A percentile compares a stretch with the other conserved stretches of the same genome.
Evolutionary conservation across 2,329 filamentous ascomycete species (phyloP).

Genomic region (Chrysoporthe deuterocubensis): DNA sequence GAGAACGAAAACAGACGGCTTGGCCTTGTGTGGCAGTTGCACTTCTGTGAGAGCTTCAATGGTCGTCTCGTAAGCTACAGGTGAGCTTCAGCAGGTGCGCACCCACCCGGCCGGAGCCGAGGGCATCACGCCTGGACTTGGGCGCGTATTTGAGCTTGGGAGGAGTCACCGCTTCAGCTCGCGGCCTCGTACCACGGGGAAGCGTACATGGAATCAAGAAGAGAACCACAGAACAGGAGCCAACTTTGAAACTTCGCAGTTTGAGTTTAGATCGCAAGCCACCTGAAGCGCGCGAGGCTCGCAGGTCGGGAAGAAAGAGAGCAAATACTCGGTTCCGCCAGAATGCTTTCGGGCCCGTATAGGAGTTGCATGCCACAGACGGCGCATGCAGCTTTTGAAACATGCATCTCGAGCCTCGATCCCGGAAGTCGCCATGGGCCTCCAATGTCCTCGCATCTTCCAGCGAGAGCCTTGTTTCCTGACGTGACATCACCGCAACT

Average conservation of each 20-base stretch:
- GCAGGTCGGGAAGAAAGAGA: background rate
- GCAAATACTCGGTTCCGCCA: background rate
- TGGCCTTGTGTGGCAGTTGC: background rate
- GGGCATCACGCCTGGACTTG: background rate
- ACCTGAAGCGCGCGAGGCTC: background rate
- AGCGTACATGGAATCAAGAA: too few relatives aligned
- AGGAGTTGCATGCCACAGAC: background rate
- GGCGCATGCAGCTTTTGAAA: constrained; percentile 1
- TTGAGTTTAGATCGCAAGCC: background rate
- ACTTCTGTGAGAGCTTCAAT: background rate
- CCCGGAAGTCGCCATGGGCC: background rate
- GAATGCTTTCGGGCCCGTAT: background rate
- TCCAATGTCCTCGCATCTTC: background rate
- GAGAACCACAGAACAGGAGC: background rate
- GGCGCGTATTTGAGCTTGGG: background rate
- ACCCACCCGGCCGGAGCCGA: background rate
- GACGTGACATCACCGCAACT: background rate
- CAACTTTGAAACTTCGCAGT: background rate
- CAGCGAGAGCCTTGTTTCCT: background rate
- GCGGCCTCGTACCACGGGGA: background rate
- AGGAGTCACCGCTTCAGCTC: background rate
- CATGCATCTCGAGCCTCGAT: background rate
- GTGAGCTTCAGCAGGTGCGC: background rate
- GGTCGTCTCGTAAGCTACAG: background rate
- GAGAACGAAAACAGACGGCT: background rate